phyloP scores from a whole-genome alignment of 208 protist species.

The Trypanosomatidae sp. region DNA sequence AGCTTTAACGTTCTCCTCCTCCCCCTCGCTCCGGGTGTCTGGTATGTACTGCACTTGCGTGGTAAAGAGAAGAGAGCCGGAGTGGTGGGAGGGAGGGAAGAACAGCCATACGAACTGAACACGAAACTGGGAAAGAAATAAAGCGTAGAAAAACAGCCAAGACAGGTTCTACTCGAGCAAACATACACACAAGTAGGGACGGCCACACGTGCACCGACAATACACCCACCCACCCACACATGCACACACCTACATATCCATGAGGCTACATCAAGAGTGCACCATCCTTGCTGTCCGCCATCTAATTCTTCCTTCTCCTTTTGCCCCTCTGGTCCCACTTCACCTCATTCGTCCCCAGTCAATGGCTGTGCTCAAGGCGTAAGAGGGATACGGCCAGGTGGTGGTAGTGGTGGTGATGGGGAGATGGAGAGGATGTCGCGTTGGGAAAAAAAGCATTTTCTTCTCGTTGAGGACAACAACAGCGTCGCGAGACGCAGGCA shows the following conservation, averaged over 20 bases:
- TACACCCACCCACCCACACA: slow-evolving; percentile 1
- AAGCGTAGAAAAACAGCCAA: background rate
- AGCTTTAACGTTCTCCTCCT: background rate
- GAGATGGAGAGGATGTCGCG: background rate
- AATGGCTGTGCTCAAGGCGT: background rate
- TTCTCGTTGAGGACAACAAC: no score
- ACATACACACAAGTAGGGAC: background rate
- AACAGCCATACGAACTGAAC: no score
- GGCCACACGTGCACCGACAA: background rate
- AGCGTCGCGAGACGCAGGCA: background rate
- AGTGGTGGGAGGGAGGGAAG: no score
- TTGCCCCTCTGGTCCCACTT: background rate
- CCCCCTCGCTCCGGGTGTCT: no score
- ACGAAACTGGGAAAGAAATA: background rate
- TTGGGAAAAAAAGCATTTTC: background rate
- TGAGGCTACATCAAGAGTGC: background rate
- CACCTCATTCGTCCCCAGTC: background rate
- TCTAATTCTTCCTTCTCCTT: background rate
- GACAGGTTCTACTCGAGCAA: slow-evolving; percentile 1
- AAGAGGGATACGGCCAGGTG: background rate
- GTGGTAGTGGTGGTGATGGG: background rate
- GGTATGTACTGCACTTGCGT: no score
- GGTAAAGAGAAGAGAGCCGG: no score
- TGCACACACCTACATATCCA: background rate
- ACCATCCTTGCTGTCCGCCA: background rate